phyloP scores from a whole-genome alignment of 176 grass and related monocot species.

The Lolium multiflorum region DNA sequence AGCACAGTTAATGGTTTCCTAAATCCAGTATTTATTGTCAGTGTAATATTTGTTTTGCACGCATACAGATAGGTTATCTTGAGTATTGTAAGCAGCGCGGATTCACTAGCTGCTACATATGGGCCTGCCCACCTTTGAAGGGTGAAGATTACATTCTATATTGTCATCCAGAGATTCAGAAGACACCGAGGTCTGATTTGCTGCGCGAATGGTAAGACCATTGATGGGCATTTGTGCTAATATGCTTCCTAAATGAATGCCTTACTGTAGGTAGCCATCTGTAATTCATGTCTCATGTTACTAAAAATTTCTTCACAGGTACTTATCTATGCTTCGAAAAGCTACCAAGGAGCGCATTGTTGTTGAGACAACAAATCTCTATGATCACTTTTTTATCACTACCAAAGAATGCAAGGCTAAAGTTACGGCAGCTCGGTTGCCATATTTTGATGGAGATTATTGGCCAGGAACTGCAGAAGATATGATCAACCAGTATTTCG shows the following conservation, averaged over 20 bases:
- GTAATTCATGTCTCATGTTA: background rate
- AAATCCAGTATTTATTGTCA: slow-evolving; percentile 1
- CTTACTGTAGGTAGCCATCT: background rate
- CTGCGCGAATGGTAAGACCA: slow-evolving; percentile 74
- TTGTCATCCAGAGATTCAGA: slow-evolving; percentile 98
- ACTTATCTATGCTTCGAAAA: slow-evolving; percentile 94
- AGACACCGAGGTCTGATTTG: slow-evolving; percentile 94
- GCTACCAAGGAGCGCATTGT: slow-evolving; percentile 79
- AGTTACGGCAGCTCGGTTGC: slow-evolving; percentile 78
- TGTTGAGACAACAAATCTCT: slow-evolving; percentile 81
- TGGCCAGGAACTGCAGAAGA: slow-evolving; percentile 95
- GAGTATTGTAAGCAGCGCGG: slow-evolving; percentile 86
- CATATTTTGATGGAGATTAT: slow-evolving; percentile 99
- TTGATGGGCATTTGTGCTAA: slow-evolving; percentile 9
- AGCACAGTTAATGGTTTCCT: slow-evolving; percentile 24
- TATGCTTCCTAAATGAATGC: slow-evolving; percentile 13
- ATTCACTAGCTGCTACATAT: slow-evolving; percentile 99
- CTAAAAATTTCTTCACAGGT: slow-evolving; percentile 61
- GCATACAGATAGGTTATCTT: slow-evolving; percentile 85
- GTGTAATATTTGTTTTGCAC: slow-evolving; percentile 37
- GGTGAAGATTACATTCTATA: slow-evolving; percentile 98
- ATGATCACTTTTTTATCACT: slow-evolving; percentile 77
- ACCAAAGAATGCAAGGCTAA: slow-evolving; percentile 72
- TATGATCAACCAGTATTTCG: slow-evolving; percentile 75
- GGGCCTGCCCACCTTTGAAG: slow-evolving; percentile 90